A percentile compares a stretch with the other conserved stretches of the same genome.
Conservation (phyloP, 176 grass and related monocot species). For the Carex kokanica region DNA sequence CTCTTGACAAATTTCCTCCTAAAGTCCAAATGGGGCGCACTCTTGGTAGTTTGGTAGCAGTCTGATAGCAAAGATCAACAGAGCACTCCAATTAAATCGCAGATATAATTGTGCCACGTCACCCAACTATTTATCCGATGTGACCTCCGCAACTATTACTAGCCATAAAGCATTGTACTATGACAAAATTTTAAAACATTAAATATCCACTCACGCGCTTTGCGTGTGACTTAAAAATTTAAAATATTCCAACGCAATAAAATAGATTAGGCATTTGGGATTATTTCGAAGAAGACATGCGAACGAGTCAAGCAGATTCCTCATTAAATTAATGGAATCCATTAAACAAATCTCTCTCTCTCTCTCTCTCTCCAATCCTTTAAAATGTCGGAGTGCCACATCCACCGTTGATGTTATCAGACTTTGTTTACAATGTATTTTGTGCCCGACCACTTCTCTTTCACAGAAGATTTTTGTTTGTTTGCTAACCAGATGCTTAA, state of each 20-base stretch:
- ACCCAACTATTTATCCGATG: background rate
- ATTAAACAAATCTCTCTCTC: background rate
- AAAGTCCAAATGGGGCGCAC: background rate
- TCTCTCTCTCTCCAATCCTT: background rate
- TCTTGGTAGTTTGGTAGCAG: background rate
- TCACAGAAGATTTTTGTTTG: background rate
- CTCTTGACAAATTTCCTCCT: background rate
- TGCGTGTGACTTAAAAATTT: background rate
- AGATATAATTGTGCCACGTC: background rate
- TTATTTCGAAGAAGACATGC: background rate
- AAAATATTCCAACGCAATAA: background rate
- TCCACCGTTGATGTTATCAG: background rate
- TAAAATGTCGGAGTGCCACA: background rate
- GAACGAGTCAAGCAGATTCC: background rate
- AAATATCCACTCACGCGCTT: slow-evolving; percentile 19
- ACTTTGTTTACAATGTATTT: background rate
- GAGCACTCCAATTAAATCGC: background rate
- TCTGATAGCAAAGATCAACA: background rate
- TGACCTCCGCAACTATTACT: background rate
- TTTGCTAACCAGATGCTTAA: background rate
- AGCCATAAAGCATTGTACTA: background rate
- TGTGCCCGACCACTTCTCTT: background rate
- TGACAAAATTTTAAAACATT: background rate
- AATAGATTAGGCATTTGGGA: background rate
- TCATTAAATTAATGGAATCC: background rate